Percentiles rank a stretch among this genome's conserved stretches.
These are phyloP conservation scores for Thielaviopsis populi DNA, from an alignment of 2,329 filamentous ascomycete genomes.

Conservation along the genomic window DNA sequence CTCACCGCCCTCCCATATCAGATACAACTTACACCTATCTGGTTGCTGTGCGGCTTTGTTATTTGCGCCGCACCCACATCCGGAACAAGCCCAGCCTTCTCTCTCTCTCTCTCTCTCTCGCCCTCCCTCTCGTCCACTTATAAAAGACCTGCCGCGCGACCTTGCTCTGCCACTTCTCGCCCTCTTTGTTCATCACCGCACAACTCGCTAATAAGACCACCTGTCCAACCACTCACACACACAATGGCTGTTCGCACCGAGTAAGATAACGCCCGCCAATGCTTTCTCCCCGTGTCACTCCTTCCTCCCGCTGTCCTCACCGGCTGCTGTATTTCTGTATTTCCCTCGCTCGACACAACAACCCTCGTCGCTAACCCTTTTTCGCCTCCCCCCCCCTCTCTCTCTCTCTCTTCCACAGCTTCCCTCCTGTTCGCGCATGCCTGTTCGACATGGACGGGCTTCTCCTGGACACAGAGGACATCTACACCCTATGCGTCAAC, in stretches of 20 bases:
- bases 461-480: constrained; percentile 81
- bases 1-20: constrained; percentile 6
- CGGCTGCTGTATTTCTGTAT: constrained; percentile 7
- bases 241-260: constrained; percentile 32
- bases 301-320: too few relatives aligned
- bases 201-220: constrained; percentile 8
- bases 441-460: constrained; percentile 99
- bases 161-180: background rate
- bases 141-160: background rate
- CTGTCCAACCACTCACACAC: constrained; percentile 7
- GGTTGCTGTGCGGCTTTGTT: constrained; percentile 1
- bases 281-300: constrained; percentile 23
- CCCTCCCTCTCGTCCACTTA: background rate
- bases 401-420: constrained; percentile 31
- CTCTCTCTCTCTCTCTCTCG: background rate
- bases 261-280: constrained; percentile 24
- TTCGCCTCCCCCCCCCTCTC: too few relatives aligned
- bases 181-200: background rate
- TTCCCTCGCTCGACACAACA: background rate
- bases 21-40: constrained; percentile 3
- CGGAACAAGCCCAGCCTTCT: background rate
- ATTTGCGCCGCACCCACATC: background rate
- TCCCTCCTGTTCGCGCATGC: constrained; percentile 72
- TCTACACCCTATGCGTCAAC: constrained; percentile 75
- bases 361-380: background rate